phyloP scores from a whole-genome alignment of 345 rosid genomes.

The Carallia pectinifolia region DNA sequence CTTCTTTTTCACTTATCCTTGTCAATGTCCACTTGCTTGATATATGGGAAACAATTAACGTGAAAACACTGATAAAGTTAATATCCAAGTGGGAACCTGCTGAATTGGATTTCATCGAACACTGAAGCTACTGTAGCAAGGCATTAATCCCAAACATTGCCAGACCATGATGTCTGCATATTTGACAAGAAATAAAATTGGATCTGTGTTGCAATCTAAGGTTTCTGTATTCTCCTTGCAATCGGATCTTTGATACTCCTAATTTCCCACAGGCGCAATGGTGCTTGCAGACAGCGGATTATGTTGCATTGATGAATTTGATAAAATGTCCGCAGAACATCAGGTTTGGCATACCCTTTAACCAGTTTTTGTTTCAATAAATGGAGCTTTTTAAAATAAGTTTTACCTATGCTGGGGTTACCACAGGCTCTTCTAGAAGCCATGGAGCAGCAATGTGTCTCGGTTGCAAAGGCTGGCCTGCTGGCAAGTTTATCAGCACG shows the following conservation, averaged over 20 bases:
- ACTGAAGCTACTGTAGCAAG: too few species aligned
- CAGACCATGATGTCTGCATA: neutral
- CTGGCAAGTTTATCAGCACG: conserved; percentile 96
- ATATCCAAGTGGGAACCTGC: neutral
- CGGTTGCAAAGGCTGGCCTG: conserved; percentile 98
- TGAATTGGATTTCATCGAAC: too few species aligned
- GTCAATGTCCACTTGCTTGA: neutral
- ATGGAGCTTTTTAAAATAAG: conserved; percentile 13
- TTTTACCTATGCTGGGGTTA: conserved; percentile 26
- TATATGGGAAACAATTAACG: too few species aligned
- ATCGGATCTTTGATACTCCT: conserved; percentile 7
- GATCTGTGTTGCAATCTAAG: neutral
- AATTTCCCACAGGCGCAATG: conserved; percentile 79
- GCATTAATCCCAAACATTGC: too few species aligned
- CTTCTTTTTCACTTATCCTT: conserved; percentile 2
- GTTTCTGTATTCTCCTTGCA: conserved; percentile 1
- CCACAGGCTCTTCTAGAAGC: conserved; percentile 94
- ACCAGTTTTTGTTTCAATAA: conserved; percentile 15
- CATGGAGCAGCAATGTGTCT: conserved; percentile 98
- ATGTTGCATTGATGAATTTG: conserved; percentile 97
- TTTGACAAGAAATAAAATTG: neutral
- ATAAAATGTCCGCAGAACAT: conserved; percentile 95
- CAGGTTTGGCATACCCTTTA: conserved; percentile 52
- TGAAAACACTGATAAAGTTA: too few species aligned
- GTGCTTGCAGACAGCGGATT: conserved; percentile 95